Evolutionary conservation across 257 asterid genomes (phyloP).

Genomic region (Primulina tabacum): DNA sequence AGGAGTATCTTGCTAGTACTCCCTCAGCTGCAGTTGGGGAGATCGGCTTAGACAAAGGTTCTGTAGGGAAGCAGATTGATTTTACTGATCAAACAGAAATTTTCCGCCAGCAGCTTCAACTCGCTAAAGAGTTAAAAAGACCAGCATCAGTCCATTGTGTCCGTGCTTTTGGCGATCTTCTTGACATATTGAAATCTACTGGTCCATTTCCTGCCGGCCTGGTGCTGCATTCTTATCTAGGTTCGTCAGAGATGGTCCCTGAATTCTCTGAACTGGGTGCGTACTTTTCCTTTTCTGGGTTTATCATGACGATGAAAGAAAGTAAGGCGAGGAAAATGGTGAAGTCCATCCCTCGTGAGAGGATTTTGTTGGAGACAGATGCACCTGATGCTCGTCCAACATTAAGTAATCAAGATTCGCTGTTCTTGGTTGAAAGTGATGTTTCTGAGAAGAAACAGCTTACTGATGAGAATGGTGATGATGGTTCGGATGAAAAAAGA

Average conservation of each 20-base stretch:
- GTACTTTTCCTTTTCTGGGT: slow-evolving; percentile 92
- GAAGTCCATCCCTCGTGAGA: slow-evolving; percentile 65
- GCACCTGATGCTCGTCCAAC: slow-evolving; percentile 86
- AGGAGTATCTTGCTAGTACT: slow-evolving; percentile 49
- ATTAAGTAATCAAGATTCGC: slow-evolving; percentile 28
- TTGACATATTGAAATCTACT: slow-evolving; percentile 59
- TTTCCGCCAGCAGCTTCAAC: slow-evolving; percentile 73
- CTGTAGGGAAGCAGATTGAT: slow-evolving; percentile 62
- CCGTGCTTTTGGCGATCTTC: slow-evolving; percentile 87
- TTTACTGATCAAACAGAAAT: slow-evolving; percentile 67
- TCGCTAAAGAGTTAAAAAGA: slow-evolving; percentile 68
- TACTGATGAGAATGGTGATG: slow-evolving; percentile 20
- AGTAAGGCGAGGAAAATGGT: slow-evolving; percentile 87
- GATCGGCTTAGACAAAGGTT: slow-evolving; percentile 94
- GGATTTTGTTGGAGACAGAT: slow-evolving; percentile 94
- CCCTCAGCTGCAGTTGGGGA: slow-evolving; percentile 95
- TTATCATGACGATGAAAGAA: slow-evolving; percentile 81
- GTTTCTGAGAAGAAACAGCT: slow-evolving; percentile 20
- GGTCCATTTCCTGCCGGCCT: slow-evolving; percentile 91
- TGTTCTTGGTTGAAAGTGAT: slow-evolving; percentile 35
- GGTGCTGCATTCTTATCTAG: slow-evolving; percentile 80
- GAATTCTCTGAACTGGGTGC: slow-evolving; percentile 73
- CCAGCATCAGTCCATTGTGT: slow-evolving; percentile 95
- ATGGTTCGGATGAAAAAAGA: neutral
- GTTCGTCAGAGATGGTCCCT: slow-evolving; percentile 96